A percentile compares a stretch with the other conserved stretches of the same genome.
Conservation (phyloP, 2,329 filamentous ascomycete genomes). For the Ceratocystis smalleyi region DNA sequence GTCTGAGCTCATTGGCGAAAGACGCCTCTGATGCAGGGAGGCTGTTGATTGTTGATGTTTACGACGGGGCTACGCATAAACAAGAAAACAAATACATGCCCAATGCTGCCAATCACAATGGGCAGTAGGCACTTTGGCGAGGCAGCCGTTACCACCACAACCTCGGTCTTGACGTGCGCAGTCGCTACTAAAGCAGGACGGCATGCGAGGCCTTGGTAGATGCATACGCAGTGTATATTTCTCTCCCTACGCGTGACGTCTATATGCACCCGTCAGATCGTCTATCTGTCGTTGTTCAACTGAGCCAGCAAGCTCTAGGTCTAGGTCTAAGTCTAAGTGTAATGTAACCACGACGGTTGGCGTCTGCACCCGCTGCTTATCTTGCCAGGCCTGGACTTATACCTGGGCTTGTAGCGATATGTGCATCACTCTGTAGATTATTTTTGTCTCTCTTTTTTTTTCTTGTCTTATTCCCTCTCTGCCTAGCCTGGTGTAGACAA, state of each 20-base stretch:
- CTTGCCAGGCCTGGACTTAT: not conserved
- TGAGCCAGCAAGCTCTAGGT: not conserved
- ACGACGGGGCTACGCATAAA: not conserved
- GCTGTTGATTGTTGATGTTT: not conserved
- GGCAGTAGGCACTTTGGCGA: not conserved
- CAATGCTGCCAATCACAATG: not conserved
- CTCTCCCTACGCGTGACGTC: too few species aligned
- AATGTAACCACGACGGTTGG: slow-evolving; percentile 9
- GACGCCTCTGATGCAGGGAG: not conserved
- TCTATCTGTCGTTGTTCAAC: not conserved
- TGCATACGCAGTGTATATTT: too few species aligned
- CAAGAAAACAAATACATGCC: not conserved
- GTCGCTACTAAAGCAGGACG: too few species aligned
- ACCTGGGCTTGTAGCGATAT: too few species aligned
- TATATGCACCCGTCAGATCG: not conserved
- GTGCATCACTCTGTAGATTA: too few species aligned
- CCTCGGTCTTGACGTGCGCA: too few species aligned
- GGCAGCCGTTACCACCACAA: not conserved
- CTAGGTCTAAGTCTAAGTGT: not conserved
- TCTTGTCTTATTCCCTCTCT: too few species aligned
- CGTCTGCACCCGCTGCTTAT: not conserved
- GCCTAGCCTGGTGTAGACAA: not conserved
- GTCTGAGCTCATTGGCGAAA: not conserved
- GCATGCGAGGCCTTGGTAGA: too few species aligned
- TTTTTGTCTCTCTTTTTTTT: too few species aligned